These are phyloP conservation scores for Fraxinus nigra DNA, from an alignment of 305 asterid species.

Conservation along the genomic window DNA sequence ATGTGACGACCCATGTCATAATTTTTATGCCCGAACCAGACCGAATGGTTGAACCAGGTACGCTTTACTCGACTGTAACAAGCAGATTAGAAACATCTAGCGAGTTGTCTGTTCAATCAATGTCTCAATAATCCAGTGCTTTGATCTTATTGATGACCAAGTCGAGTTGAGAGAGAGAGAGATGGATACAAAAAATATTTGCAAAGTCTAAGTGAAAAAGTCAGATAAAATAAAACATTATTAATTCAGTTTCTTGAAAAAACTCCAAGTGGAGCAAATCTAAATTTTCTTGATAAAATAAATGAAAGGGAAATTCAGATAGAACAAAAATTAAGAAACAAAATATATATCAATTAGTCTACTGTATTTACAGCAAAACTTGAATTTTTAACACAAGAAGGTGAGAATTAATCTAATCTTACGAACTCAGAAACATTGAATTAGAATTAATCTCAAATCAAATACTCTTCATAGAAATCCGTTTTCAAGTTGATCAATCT, in stretches of 20 bases:
- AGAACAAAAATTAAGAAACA: neutral
- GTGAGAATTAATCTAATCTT: neutral
- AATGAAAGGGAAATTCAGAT: neutral
- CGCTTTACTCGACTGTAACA: neutral
- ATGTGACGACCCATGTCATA: neutral
- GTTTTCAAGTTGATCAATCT: neutral
- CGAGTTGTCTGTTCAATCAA: neutral
- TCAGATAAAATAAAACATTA: neutral
- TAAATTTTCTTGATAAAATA: neutral
- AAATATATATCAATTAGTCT: slow-evolving; percentile 7
- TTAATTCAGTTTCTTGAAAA: slow-evolving; percentile 11
- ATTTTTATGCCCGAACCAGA: too few species aligned
- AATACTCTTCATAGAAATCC: neutral
- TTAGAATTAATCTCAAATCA: neutral
- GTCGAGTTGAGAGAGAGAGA: neutral
- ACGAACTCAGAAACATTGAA: neutral
- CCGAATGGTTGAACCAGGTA: neutral
- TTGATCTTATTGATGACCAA: neutral
- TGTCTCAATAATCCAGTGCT: neutral
- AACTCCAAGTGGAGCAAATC: slow-evolving; percentile 28
- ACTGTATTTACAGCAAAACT: slow-evolving; percentile 6
- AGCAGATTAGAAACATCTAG: neutral
- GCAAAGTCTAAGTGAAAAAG: neutral
- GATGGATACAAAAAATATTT: neutral
- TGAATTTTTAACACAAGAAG: neutral